Evolutionary conservation across 192 early-diverging fungal species (phyloP), one percentile per base, ranked within the genome.

Genomic region (Coemansia sp.): DNA sequence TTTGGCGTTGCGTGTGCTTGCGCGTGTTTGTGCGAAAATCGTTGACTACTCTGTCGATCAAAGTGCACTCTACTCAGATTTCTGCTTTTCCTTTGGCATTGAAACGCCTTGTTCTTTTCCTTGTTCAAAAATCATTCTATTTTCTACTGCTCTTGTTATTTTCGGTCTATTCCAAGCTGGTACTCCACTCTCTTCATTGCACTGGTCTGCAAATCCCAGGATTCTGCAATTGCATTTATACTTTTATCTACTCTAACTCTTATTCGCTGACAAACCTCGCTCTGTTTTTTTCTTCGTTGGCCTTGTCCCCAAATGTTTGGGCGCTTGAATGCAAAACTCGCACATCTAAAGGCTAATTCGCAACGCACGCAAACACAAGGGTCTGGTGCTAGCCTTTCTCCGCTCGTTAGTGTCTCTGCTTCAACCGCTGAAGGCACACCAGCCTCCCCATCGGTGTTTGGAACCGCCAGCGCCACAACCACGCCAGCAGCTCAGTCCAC

Each of bases 261-360:
- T 58, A 18, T 41, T 59, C 51, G 23, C 21, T 41, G 5, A 10
- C 34, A 59, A 59, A 33, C 20, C 41, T 16, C 33, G 24, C 12
- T 20, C 23, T 41, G 24, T 30, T 39, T 21, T 55, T 53, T 66
- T 66, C 26, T 45, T 30, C 30, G 9, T 34, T 43, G 41, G 63
- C 64, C 20, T 12, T 48, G 60, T 60, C 74, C 68, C 74, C 67
- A 70, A 30, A 81, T 81, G 78, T 81, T 81, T 81, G 78, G 78
- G 66, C 78, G 80, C 58, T 69, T 83, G 75, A 77, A 77, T 77
- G 80, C 80, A 74, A 77, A 77, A 68, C 75, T 83, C 63, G 72
- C 68, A 71, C 80, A 77, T 69, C 68, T 77, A 70, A 76, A 83
- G 71, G 80, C 71, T 64, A 67, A 61, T 53, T 72, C 78, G 56